A percentile compares a stretch with the other conserved stretches of the same genome.
phyloP scores from a whole-genome alignment of 371 early-diverging fungal species.

The Mortierella sp. region DNA sequence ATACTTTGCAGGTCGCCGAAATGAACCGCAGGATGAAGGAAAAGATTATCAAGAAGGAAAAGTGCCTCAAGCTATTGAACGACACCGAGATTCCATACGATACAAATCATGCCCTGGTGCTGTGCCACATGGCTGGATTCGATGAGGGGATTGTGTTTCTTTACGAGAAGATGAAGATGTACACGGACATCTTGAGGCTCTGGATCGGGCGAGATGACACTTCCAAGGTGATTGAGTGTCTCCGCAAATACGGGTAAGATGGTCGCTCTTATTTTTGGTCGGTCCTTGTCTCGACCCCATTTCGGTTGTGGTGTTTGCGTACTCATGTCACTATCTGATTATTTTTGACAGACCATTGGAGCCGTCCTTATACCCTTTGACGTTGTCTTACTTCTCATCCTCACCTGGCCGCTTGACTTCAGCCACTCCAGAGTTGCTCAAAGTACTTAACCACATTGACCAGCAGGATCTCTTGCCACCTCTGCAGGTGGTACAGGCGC shows the following conservation, averaged over 20 bases:
- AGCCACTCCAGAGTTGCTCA: conserved; percentile 65
- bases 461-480: conserved; percentile 87
- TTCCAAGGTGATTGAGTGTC: conserved; percentile 77
- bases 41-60: conserved; percentile 54
- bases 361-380: conserved; percentile 83
- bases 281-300: background rate
- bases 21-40: conserved; percentile 54
- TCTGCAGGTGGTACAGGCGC: conserved; percentile 86
- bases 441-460: conserved; percentile 87
- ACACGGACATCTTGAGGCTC: conserved; percentile 81
- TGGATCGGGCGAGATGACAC: conserved; percentile 87
- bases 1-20: conserved; percentile 47
- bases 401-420: conserved; percentile 60
- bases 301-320: conserved; percentile 6
- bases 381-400: conserved; percentile 86
- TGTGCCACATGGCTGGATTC: conserved; percentile 87
- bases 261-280: conserved; percentile 9
- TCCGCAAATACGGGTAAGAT: conserved; percentile 86
- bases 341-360: conserved; percentile 67
- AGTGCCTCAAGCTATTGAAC: conserved; percentile 65
- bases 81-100: conserved; percentile 78
- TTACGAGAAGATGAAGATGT: conserved; percentile 86
- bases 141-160: conserved; percentile 87
- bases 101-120: conserved; percentile 88
- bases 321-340: conserved; percentile 3